A percentile compares a stretch with the other conserved stretches of the same genome.
Conservation (phyloP, 129 eudicot genomes). For the Helianthus tuberosus region DNA sequence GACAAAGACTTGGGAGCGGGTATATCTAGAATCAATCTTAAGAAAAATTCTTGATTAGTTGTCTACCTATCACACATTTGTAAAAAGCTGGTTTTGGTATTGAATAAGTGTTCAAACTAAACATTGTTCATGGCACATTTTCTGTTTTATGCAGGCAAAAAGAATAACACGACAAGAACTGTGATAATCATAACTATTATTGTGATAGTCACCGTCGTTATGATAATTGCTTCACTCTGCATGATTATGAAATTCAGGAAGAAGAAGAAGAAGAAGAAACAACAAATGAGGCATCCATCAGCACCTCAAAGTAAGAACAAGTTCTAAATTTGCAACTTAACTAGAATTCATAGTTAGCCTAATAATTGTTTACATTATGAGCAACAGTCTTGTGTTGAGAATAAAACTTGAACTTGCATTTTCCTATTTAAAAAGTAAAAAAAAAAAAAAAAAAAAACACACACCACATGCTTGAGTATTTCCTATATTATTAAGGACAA, state of each 20-base stretch:
- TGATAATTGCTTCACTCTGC: not conserved
- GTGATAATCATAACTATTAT: not conserved
- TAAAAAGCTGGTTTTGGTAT: no score
- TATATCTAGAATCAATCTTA: no score
- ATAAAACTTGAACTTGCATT: not conserved
- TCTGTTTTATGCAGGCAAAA: conserved; percentile 18
- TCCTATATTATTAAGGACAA: no score
- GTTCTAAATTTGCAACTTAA: not conserved
- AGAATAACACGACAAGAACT: not conserved
- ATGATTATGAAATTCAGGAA: not conserved
- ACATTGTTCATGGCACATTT: not conserved
- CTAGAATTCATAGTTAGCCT: not conserved
- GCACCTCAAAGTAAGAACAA: not conserved
- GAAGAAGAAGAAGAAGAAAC: conserved; percentile 5
- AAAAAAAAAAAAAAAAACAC: no score
- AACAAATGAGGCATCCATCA: not conserved
- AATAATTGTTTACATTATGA: not conserved
- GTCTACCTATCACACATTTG: no score
- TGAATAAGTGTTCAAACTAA: no score
- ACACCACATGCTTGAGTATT: no score
- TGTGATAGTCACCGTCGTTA: not conserved
- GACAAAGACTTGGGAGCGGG: no score
- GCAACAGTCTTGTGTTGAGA: not conserved
- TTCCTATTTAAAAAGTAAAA: no score
- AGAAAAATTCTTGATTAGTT: no score